Percentiles rank a stretch among this genome's conserved stretches.
phyloP scores from a whole-genome alignment of 1,284 basidiomycete genomes.

The Violaceomyces palustris region DNA sequence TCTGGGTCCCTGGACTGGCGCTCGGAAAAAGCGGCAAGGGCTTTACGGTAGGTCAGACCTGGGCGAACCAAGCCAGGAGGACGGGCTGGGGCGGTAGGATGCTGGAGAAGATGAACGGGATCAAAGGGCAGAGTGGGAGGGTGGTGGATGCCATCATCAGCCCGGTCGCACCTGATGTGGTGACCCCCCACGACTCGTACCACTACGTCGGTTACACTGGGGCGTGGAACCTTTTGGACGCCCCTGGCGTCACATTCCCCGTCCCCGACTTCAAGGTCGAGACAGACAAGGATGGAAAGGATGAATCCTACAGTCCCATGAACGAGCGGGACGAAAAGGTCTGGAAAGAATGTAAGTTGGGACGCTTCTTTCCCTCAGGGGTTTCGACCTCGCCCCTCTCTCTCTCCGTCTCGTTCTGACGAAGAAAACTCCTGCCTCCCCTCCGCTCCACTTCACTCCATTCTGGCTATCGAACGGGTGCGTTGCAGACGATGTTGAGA shows the following conservation, averaged over 20 bases:
- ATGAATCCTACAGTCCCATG: constrained; percentile 1
- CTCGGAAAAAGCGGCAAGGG: not conserved
- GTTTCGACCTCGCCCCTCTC: too few relatives aligned
- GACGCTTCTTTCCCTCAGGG: too few relatives aligned
- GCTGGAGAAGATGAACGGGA: constrained; percentile 10
- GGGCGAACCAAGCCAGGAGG: constrained; percentile 23
- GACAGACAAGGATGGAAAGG: constrained; percentile 6
- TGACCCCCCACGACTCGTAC: constrained; percentile 17
- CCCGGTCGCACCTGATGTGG: constrained; percentile 22
- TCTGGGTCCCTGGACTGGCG: constrained; percentile 23
- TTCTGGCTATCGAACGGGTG: too few relatives aligned
- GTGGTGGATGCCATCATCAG: constrained; percentile 20
- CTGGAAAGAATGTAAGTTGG: constrained; percentile 31
- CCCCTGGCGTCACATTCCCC: constrained; percentile 18
- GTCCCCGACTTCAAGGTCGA: constrained; percentile 10
- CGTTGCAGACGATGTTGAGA: constrained; percentile 15
- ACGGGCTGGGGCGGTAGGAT: constrained; percentile 18
- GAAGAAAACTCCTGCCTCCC: too few relatives aligned
- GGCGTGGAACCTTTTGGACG: constrained; percentile 36
- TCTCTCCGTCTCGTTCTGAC: too few relatives aligned
- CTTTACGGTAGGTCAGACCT: constrained; percentile 16
- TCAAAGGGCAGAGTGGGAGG: constrained; percentile 10
- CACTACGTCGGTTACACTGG: constrained; percentile 35
- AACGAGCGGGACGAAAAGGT: constrained; percentile 9
- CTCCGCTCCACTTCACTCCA: too few relatives aligned